phyloP scores from a whole-genome alignment of 2,329 filamentous ascomycete genomes.

The Capronia americana region DNA sequence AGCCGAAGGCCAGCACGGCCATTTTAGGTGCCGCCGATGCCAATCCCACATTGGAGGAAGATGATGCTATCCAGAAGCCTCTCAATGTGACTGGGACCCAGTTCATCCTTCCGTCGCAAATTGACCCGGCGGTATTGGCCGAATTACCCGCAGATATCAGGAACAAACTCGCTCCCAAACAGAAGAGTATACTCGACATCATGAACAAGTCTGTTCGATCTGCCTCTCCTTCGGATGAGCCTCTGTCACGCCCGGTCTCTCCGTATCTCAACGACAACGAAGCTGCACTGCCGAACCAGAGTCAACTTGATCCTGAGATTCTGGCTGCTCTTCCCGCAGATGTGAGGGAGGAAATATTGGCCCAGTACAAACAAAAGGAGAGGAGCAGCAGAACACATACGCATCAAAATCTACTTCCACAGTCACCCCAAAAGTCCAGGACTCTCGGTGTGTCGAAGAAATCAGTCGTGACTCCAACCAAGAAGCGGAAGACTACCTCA shows the following conservation, averaged over 20 bases:
- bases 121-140: constrained; percentile 79
- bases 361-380: constrained; percentile 65
- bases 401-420: constrained; percentile 56
- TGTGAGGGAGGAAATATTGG: constrained; percentile 81
- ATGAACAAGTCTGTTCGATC: constrained; percentile 20
- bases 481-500: constrained; percentile 60
- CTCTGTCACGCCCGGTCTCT: constrained; percentile 46
- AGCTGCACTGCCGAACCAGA: constrained; percentile 62
- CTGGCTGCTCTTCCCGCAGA: constrained; percentile 84
- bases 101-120: constrained; percentile 82
- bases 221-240: constrained; percentile 13
- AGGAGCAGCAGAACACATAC: constrained; percentile 45
- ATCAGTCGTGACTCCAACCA: constrained; percentile 68
- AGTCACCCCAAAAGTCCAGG: constrained; percentile 55
- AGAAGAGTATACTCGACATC: constrained; percentile 41
- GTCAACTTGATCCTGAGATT: constrained; percentile 84
- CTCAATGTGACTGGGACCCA: constrained; percentile 86
- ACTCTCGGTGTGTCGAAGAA: constrained; percentile 40
- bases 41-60: constrained; percentile 40
- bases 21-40: constrained; percentile 38
- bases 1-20: constrained; percentile 40
- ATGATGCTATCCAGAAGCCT: constrained; percentile 44
- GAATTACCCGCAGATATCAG: constrained; percentile 86
- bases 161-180: constrained; percentile 71
- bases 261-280: constrained; percentile 46